Evolutionary conservation across 2,329 filamentous ascomycete genomes (phyloP).

Genomic region (Acrodontium crateriforme): DNA sequence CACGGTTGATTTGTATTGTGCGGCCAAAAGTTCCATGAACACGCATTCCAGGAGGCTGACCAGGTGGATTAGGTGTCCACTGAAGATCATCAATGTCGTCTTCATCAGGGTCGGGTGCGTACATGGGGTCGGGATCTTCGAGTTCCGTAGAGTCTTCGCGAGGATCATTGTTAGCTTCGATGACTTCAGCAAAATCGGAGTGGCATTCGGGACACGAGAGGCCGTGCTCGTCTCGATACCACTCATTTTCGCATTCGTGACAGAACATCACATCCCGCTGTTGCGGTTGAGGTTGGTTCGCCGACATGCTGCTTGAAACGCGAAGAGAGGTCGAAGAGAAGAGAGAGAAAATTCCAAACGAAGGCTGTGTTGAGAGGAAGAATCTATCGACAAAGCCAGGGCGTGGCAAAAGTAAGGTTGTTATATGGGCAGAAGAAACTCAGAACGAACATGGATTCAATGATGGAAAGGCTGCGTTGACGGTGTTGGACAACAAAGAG

Average conservation of each 20-base stretch:
- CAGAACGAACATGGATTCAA: too few species aligned
- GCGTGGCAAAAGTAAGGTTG: too few species aligned
- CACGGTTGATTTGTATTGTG: constrained; percentile 19
- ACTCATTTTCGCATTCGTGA: constrained; percentile 67
- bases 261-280: constrained; percentile 67
- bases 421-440: too few species aligned
- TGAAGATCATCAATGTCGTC: constrained; percentile 24
- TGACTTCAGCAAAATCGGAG: constrained; percentile 70
- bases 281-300: too few species aligned
- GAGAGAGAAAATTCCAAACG: too few species aligned
- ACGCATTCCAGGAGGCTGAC: constrained; percentile 13
- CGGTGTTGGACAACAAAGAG: too few species aligned
- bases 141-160: constrained; percentile 27
- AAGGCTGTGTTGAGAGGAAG: too few species aligned
- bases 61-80: constrained; percentile 18
- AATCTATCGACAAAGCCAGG: too few species aligned
- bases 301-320: too few species aligned
- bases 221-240: constrained; percentile 57
- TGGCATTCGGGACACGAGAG: constrained; percentile 65
- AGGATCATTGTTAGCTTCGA: constrained; percentile 48
- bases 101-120: constrained; percentile 36
- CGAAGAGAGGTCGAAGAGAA: too few species aligned
- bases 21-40: constrained; percentile 25
- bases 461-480: too few species aligned
- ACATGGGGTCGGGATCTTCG: constrained; percentile 11